Evolutionary conservation across 441 rosid species (phyloP).

Genomic region (Arabidopsis lyrata): DNA sequence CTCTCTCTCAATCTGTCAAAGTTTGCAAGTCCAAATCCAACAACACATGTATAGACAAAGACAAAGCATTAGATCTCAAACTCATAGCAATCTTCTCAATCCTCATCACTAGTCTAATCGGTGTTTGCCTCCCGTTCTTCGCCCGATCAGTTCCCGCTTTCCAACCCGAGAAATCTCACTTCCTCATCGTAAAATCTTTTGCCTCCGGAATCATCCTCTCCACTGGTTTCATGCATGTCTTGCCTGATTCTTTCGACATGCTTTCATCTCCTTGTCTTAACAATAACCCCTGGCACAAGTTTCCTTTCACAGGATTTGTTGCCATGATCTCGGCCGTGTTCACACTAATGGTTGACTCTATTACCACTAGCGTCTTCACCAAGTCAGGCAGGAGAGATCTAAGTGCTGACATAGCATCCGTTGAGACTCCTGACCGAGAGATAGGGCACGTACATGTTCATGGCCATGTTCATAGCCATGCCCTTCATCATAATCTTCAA

Average conservation of each 20-base stretch:
- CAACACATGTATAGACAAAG: constrained; percentile 29
- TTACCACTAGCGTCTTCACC: constrained; percentile 40
- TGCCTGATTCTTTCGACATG: constrained; percentile 39
- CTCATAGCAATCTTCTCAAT: constrained; percentile 40
- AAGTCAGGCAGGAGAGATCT: constrained; percentile 13
- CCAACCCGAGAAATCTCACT: constrained; percentile 36
- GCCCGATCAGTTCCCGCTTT: constrained; percentile 39
- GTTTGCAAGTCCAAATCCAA: constrained; percentile 4
- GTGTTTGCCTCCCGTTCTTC: constrained; percentile 42
- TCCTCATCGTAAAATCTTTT: constrained; percentile 39
- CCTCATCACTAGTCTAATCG: constrained; percentile 35
- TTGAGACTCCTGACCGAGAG: constrained; percentile 42
- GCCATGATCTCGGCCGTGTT: constrained; percentile 42
- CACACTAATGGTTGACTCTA: constrained; percentile 46
- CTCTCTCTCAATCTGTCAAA: constrained; percentile 32
- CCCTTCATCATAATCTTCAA: neutral
- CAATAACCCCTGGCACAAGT: constrained; percentile 42
- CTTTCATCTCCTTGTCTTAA: constrained; percentile 41
- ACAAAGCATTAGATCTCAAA: constrained; percentile 39
- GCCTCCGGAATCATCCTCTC: constrained; percentile 46
- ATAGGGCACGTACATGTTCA: constrained; percentile 10
- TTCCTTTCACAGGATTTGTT: constrained; percentile 42
- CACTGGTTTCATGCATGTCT: constrained; percentile 41
- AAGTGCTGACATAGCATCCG: constrained; percentile 22
- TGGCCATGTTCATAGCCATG: constrained; percentile 11